These are phyloP conservation scores for Penicillium robsamsonii DNA, from an alignment of 495 filamentous ascomycete genomes.

Conservation along the genomic window DNA sequence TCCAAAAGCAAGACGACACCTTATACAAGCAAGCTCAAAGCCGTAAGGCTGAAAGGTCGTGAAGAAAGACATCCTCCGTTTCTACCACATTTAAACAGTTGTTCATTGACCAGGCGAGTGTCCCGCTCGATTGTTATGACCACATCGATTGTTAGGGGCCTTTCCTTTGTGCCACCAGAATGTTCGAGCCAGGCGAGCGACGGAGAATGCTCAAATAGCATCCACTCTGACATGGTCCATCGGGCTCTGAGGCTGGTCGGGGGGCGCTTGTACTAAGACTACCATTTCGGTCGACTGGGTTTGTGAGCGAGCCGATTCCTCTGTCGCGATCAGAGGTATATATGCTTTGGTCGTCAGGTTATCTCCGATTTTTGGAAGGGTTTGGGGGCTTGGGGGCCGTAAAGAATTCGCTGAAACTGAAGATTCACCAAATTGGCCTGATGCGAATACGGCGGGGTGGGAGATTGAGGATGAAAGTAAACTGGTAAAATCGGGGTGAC, in stretches of 20 bases:
- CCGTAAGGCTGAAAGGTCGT: not conserved
- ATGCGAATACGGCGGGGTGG: not conserved
- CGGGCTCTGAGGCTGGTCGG: not conserved
- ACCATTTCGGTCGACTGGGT: not conserved
- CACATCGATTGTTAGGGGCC: not conserved
- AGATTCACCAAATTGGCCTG: not conserved
- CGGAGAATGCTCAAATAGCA: not conserved
- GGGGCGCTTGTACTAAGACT: not conserved
- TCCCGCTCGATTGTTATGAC: constrained; percentile 2
- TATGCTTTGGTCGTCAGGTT: not conserved
- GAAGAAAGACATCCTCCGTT: not conserved
- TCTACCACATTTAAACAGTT: not conserved
- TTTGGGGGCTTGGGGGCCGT: not conserved
- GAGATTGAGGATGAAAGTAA: constrained; percentile 1
- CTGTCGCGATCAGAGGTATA: constrained; percentile 1
- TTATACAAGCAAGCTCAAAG: constrained; percentile 1
- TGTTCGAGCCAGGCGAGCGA: constrained; percentile 2
- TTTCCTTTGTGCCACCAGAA: not conserved
- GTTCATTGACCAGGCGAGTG: not conserved
- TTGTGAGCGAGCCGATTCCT: not conserved
- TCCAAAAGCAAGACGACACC: not conserved
- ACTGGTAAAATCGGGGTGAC: not conserved
- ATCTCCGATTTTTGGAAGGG: not conserved
- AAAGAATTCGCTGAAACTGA: not conserved
- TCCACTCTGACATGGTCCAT: not conserved